phyloP scores from a whole-genome alignment of 306 rosid species.

The Quercus agrifolia region DNA sequence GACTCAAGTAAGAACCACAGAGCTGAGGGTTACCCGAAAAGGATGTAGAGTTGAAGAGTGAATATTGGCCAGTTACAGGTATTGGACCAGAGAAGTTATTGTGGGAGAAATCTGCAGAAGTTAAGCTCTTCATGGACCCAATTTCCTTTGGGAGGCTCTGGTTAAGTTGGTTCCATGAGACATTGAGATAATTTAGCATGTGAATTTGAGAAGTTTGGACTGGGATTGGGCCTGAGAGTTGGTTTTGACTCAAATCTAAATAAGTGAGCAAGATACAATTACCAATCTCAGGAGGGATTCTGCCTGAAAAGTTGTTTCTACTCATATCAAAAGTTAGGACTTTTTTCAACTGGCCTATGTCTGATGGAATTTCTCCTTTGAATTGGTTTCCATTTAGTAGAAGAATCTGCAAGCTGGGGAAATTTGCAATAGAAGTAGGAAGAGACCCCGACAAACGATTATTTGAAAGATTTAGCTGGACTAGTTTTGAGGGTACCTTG shows the following conservation, averaged over 20 bases:
- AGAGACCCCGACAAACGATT: conserved; percentile 66
- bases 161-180: conserved; percentile 76
- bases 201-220: conserved; percentile 59
- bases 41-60: conserved; percentile 65
- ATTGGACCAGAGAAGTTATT: conserved; percentile 75
- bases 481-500: conserved; percentile 52
- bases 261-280: conserved; percentile 52
- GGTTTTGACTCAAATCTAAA: conserved; percentile 87
- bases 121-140: conserved; percentile 68
- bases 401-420: conserved; percentile 62
- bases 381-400: conserved; percentile 63
- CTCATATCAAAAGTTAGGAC: conserved; percentile 69
- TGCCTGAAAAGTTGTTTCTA: conserved; percentile 73
- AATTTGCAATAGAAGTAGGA: conserved; percentile 63
- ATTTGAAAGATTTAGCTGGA: conserved; percentile 70
- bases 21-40: conserved; percentile 68
- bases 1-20: conserved; percentile 58
- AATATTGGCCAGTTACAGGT: conserved; percentile 68
- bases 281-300: conserved; percentile 61
- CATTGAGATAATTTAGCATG: conserved; percentile 73
- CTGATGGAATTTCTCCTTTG: conserved; percentile 64
- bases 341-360: conserved; percentile 53
- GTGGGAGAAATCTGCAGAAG: conserved; percentile 80
- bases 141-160: conserved; percentile 68
- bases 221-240: conserved; percentile 77